Evolutionary conservation across 768 basidiomycete species (phyloP), one percentile per base, ranked within the genome.

Genomic region (Podaxis sp.): DNA sequence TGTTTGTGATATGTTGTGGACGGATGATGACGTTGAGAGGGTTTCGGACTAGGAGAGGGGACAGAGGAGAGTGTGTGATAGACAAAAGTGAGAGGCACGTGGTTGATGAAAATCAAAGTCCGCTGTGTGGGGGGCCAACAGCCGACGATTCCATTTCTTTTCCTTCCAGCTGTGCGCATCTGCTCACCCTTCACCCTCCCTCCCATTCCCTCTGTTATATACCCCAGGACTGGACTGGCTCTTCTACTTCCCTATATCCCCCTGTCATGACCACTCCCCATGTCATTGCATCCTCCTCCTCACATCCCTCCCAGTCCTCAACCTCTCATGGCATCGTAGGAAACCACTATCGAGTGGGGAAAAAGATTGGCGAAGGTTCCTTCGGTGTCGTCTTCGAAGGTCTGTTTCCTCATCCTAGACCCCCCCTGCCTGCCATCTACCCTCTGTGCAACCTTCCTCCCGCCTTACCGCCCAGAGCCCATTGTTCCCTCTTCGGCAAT

Each of bases 291-390:
- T 89, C 90, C 42, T 89, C 87, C 50, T 77, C 85, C 48, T 75
- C 77, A 21, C 88, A 89, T 73, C 86, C 83, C 55, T 81, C 85
- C 16, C 84, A 85, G 69, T 80, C 85, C 50, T 79, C 83, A 28
- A 81, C 81, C 32, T 87, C 84, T 42, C 89, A 86, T 73, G 85
- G 89, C 67, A 84, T 92, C 72, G 88, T 92, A 61, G 90, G 90
- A 46, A 86, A 80, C 68, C 85, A 91, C 72, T 92, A 85, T 71
- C 83, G 91, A 64, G 95, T 98, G 55, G 96, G 96, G 54, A 95
- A 96, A 83, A 98, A 98, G 86, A 96, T 98, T 72, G 96, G 96
- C 51, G 96, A 99, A 77, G 96, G 96, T 54, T 92, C 90, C n/a
- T 99, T 99, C 72, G 96, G 96, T 69, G 96, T 98, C 65, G 90